Percentiles rank a stretch among this genome's conserved stretches.
phyloP scores from a whole-genome alignment of 257 asterid genomes.

The Osmanthus fragrans region DNA sequence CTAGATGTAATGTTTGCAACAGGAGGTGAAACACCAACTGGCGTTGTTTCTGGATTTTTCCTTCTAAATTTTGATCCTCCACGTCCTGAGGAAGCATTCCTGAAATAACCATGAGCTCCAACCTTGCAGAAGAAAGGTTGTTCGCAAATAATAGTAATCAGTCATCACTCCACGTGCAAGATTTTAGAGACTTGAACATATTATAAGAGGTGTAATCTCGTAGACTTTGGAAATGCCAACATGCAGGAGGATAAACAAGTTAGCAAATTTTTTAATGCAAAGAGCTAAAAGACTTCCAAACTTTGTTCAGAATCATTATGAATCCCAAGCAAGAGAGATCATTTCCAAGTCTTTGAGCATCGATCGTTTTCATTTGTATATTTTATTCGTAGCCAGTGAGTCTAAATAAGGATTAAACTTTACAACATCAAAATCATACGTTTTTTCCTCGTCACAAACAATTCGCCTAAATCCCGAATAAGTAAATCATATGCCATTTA shows the following conservation, averaged over 20 bases:
- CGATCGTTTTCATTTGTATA: background rate
- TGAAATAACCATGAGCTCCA: slow-evolving; percentile 17
- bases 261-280: background rate
- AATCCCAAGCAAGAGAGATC: background rate
- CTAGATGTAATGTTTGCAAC: slow-evolving; percentile 13
- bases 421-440: background rate
- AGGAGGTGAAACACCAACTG: slow-evolving; percentile 18
- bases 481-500: background rate
- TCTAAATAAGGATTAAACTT: background rate
- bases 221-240: background rate
- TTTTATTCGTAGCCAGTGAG: background rate
- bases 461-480: background rate
- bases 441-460: background rate
- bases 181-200: background rate
- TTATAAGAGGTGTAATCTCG: background rate
- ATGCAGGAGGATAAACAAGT: background rate
- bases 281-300: background rate
- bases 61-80: slow-evolving; percentile 22
- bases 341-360: background rate
- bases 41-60: slow-evolving; percentile 15
- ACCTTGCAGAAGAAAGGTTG: slow-evolving; percentile 22
- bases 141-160: background rate
- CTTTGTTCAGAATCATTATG: background rate
- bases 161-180: background rate
- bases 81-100: slow-evolving; percentile 18